These are phyloP conservation scores for Neopestalotiopsis sp. DNA, from an alignment of 2,329 filamentous ascomycete species.

Conservation along the genomic window DNA sequence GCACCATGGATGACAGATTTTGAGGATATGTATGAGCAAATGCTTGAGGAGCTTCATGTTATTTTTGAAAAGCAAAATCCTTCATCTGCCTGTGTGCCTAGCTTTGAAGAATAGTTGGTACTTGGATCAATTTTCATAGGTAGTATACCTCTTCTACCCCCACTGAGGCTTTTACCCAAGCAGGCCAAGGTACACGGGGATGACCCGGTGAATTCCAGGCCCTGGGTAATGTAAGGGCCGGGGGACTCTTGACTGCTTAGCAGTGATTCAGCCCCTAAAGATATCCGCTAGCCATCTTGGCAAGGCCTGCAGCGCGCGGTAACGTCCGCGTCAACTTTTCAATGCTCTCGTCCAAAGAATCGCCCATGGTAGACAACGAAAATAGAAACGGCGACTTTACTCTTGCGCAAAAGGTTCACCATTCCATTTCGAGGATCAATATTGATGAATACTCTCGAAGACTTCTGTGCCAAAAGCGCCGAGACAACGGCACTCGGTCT, in stretches of 20 bases:
- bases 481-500: background rate
- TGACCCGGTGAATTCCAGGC: background rate
- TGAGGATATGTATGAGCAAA: background rate
- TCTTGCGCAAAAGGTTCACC: background rate
- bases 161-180: too few species aligned
- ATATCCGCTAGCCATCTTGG: conserved; percentile 2
- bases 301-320: background rate
- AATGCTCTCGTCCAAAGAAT: background rate
- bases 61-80: background rate
- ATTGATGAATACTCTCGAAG: too few species aligned
- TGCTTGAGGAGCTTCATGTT: background rate
- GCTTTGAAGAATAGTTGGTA: too few species aligned
- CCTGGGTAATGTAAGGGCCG: background rate
- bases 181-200: background rate
- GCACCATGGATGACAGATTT: background rate
- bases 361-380: background rate
- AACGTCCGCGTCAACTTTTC: conserved; percentile 7
- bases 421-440: too few species aligned
- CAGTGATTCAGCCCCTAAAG: conserved; percentile 2
- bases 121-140: too few species aligned
- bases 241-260: background rate
- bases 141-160: too few species aligned
- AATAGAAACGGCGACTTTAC: background rate
- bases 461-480: background rate
- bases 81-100: background rate